These are phyloP conservation scores for Crithidia sp. DNA, from an alignment of 208 protist genomes.

Conservation along the genomic window DNA sequence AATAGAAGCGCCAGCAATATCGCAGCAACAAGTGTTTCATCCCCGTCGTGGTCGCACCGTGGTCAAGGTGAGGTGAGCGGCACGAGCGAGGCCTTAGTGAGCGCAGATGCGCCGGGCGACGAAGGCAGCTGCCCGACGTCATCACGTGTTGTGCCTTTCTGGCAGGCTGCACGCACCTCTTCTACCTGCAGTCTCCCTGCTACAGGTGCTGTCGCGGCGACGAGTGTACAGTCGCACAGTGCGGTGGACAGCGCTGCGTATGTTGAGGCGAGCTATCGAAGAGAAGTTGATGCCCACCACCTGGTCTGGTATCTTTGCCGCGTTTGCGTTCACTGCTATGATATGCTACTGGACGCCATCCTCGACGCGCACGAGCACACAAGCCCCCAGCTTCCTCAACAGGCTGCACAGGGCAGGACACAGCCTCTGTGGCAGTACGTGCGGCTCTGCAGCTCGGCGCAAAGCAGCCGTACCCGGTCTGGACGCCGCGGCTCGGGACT, in stretches of 20 bases:
- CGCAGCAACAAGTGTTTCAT: too few species aligned
- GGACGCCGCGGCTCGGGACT: not conserved
- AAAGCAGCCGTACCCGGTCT: not conserved
- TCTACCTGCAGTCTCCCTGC: too few species aligned
- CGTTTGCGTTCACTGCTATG: constrained; percentile 28
- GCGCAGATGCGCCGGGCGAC: too few species aligned
- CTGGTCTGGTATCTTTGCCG: constrained; percentile 37
- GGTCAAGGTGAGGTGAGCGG: too few species aligned
- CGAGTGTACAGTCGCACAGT: too few species aligned
- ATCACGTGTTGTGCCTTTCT: too few species aligned
- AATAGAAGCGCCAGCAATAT: too few species aligned
- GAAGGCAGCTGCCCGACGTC: too few species aligned
- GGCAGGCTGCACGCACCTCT: too few species aligned
- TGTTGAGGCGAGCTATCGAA: constrained; percentile 16
- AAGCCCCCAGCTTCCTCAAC: not conserved
- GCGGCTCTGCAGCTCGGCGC: constrained; percentile 12
- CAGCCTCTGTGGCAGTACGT: constrained; percentile 24
- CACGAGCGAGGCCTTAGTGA: too few species aligned
- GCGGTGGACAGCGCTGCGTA: constrained; percentile 1
- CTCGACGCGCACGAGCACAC: constrained; percentile 28
- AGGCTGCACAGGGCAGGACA: not conserved
- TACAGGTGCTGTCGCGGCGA: too few species aligned
- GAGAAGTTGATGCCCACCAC: constrained; percentile 11
- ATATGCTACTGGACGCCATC: constrained; percentile 14
- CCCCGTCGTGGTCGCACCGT: too few species aligned